Conservation (phyloP, 2,329 filamentous ascomycete genomes). For the Myriosclerotinia scirpicola region DNA sequence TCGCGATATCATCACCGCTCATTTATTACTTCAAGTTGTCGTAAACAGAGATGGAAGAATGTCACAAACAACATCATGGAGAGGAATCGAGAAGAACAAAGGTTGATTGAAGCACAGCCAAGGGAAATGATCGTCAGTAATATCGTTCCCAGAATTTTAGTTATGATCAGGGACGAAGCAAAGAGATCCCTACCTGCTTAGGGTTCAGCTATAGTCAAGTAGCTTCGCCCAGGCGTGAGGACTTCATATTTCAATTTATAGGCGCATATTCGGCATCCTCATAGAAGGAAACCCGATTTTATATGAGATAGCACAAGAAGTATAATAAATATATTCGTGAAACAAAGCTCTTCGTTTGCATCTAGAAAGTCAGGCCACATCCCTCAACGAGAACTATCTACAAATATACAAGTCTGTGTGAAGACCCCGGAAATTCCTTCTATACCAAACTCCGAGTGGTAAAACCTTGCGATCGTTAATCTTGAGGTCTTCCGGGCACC, state of each 20-base stretch:
- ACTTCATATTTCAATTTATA: conserved; percentile 1
- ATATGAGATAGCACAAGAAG: neutral
- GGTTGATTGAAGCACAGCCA: conserved; percentile 77
- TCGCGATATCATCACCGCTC: conserved; percentile 81
- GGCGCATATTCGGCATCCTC: neutral
- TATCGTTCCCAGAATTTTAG: conserved; percentile 84
- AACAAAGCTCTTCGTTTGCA: neutral
- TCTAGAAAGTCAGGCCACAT: neutral
- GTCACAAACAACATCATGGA: conserved; percentile 53
- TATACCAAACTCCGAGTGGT: neutral
- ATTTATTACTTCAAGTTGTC: conserved; percentile 84
- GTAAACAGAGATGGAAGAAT: conserved; percentile 76
- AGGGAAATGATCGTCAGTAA: conserved; percentile 92
- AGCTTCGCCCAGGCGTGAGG: conserved; percentile 34
- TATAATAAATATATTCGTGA: neutral
- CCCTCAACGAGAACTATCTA: neutral
- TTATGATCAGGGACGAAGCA: conserved; percentile 87
- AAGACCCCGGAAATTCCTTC: neutral
- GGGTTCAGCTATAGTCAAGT: conserved; percentile 35
- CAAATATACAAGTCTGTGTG: conserved; percentile 5
- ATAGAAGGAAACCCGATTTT: neutral
- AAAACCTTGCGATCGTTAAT: neutral
- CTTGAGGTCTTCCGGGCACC: too few species aligned
- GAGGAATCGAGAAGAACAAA: conserved; percentile 52
- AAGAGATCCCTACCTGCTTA: conserved; percentile 68